Evolutionary conservation across 106 monocot species (phyloP).

Genomic region (Triglochin maritima): DNA sequence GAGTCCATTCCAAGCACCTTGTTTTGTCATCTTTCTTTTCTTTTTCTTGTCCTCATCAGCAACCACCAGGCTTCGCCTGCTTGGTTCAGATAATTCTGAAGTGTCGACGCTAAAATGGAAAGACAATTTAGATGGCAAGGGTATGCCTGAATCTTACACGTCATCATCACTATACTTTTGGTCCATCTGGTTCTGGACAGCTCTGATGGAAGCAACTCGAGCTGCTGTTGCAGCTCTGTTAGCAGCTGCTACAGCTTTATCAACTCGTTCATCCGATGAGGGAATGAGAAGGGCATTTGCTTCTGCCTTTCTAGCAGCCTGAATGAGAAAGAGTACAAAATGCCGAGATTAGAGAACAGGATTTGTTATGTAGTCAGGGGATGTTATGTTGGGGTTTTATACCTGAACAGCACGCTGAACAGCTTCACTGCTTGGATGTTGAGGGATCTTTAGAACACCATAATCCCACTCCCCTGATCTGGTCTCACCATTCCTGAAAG

Average conservation of each 20-base stretch:
- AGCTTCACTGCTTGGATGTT: neutral
- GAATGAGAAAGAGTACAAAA: neutral
- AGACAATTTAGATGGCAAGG: neutral
- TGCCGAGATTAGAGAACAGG: too few species aligned
- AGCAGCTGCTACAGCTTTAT: conserved; percentile 10
- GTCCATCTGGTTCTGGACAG: conserved; percentile 19
- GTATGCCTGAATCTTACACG: neutral
- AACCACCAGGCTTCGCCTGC: neutral
- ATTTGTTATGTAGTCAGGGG: too few species aligned
- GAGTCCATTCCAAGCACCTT: too few species aligned
- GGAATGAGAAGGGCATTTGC: conserved; percentile 2
- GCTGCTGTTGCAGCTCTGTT: conserved; percentile 19
- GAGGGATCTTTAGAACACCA: conserved; percentile 3
- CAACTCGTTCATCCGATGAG: conserved; percentile 12
- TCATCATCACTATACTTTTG: neutral
- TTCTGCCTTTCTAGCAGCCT: conserved; percentile 17
- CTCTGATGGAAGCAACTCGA: conserved; percentile 14
- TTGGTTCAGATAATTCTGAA: neutral
- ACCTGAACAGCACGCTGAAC: conserved; percentile 13
- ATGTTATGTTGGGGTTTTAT: neutral
- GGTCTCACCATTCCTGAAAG: conserved; percentile 10
- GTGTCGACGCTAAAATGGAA: too few species aligned
- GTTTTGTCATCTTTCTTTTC: too few species aligned
- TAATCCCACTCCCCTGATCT: conserved; percentile 14
- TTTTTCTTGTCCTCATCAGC: too few species aligned